phyloP scores from a whole-genome alignment of 1,284 basidiomycete genomes.

The Puccinia coronata region DNA sequence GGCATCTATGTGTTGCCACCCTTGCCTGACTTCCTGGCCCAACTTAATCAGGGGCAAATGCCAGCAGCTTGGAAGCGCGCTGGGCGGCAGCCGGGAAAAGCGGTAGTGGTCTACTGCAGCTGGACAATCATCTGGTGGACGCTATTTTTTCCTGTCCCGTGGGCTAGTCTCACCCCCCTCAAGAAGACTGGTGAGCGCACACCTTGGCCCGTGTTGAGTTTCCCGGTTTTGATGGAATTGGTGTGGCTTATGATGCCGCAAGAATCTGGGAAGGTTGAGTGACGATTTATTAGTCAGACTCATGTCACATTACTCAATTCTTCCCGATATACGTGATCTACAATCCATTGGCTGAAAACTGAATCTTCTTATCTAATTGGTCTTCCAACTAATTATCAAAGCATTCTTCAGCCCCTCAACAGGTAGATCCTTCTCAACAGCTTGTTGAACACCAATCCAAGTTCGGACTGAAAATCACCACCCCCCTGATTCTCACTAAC shows the following conservation, averaged over 20 bases:
- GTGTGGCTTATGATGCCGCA: constrained; percentile 44
- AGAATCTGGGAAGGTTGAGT: constrained; percentile 24
- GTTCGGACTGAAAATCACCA: constrained; percentile 46
- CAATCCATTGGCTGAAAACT: constrained; percentile 29
- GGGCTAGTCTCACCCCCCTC: constrained; percentile 64
- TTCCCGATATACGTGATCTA: constrained; percentile 35
- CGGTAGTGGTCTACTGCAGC: constrained; percentile 72
- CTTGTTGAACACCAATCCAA: constrained; percentile 26
- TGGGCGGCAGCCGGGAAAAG: constrained; percentile 63
- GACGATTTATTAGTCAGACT: constrained; percentile 32
- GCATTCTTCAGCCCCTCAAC: constrained; percentile 13
- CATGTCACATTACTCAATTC: constrained; percentile 40
- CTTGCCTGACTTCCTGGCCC: constrained; percentile 68
- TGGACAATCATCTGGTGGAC: constrained; percentile 79
- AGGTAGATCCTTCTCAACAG: neutral
- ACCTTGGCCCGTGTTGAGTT: too few relatives aligned
- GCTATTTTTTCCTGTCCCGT: constrained; percentile 63
- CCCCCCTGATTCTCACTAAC: constrained; percentile 43
- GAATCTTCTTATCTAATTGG: constrained; percentile 40
- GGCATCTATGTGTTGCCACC: constrained; percentile 80
- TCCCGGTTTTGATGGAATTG: constrained; percentile 25
- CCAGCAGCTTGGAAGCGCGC: constrained; percentile 27
- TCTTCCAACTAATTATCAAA: constrained; percentile 39
- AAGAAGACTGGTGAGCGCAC: constrained; percentile 68
- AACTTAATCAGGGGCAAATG: constrained; percentile 16